Evolutionary conservation across 768 basidiomycete species (phyloP).

Genomic region (Lactarius evosmus): DNA sequence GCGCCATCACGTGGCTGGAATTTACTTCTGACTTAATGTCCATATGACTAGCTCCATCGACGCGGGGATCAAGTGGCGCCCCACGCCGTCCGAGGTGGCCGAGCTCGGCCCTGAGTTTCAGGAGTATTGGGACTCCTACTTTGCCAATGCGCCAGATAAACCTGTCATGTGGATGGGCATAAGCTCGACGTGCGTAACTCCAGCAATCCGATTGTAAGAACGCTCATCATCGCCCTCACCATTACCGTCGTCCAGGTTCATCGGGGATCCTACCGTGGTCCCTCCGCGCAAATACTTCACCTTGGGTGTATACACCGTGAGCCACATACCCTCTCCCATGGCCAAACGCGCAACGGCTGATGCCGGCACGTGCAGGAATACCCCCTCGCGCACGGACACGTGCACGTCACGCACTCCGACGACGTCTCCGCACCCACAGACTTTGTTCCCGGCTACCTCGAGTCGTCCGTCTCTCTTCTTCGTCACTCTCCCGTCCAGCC

Average conservation of each 20-base stretch:
- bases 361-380: constrained; percentile 11
- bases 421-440: constrained; percentile 27
- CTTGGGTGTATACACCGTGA: constrained; percentile 22
- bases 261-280: constrained; percentile 24
- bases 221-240: not conserved
- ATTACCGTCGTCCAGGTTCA: constrained; percentile 6
- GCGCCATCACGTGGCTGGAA: not conserved
- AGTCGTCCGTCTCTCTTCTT: constrained; percentile 47
- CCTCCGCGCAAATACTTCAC: constrained; percentile 25
- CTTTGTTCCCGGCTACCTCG: constrained; percentile 35
- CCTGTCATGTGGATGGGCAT: constrained; percentile 46
- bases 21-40: not conserved
- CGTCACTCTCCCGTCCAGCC: constrained; percentile 33
- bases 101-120: constrained; percentile 49
- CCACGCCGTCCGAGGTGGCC: constrained; percentile 46
- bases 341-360: not conserved
- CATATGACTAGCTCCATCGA: constrained; percentile 36
- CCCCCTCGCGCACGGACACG: constrained; percentile 26
- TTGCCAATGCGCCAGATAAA: constrained; percentile 52
- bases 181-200: constrained; percentile 40
- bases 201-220: not conserved
- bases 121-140: constrained; percentile 49
- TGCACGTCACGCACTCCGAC: constrained; percentile 27
- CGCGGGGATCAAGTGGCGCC: constrained; percentile 56
- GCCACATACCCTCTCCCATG: not conserved